Percentiles rank a stretch among this genome's conserved stretches.
phyloP scores from a whole-genome alignment of 2,329 filamentous ascomycete genomes.

The Ceratocystis cubensis region DNA sequence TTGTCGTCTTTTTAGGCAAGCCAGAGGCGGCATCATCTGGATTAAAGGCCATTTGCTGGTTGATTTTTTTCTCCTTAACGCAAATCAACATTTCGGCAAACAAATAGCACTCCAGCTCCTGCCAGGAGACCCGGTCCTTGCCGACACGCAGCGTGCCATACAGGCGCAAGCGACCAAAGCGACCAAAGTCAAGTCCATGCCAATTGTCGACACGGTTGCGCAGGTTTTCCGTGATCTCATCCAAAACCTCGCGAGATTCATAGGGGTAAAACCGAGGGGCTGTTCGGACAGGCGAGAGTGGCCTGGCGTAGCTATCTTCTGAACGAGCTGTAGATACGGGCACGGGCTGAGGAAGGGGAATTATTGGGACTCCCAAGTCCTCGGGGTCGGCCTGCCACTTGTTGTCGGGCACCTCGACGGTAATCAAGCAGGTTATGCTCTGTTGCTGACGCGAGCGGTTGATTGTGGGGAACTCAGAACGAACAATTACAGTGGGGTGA shows the following conservation, averaged over 20 bases:
- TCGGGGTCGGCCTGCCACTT: conserved; percentile 83
- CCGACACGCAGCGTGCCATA: conserved; percentile 86
- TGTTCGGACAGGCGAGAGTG: conserved; percentile 47
- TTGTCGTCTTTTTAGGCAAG: conserved; percentile 49
- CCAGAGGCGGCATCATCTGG: conserved; percentile 45
- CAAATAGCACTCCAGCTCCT: conserved; percentile 91
- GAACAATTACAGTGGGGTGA: conserved; percentile 78
- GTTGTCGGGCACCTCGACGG: conserved; percentile 82
- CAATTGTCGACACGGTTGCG: conserved; percentile 89
- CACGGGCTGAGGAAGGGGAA: conserved; percentile 30
- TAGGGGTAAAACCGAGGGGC: conserved; percentile 54
- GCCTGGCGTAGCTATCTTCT: conserved; percentile 43
- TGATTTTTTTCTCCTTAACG: conserved; percentile 86
- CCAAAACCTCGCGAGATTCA: conserved; percentile 62
- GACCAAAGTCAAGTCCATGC: conserved; percentile 87
- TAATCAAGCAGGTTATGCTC: conserved; percentile 84
- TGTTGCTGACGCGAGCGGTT: conserved; percentile 88
- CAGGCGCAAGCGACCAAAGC: conserved; percentile 83
- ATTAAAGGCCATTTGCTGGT: conserved; percentile 35
- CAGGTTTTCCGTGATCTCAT: conserved; percentile 76
- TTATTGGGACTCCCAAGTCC: conserved; percentile 50
- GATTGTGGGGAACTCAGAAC: conserved; percentile 92
- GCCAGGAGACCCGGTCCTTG: conserved; percentile 93
- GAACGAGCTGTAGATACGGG: conserved; percentile 26
- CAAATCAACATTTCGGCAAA: conserved; percentile 99